A percentile compares a stretch with the other conserved stretches of the same genome.
Evolutionary conservation across 176 grass and related monocot species (phyloP).

Genomic region (Hordeum marinum): DNA sequence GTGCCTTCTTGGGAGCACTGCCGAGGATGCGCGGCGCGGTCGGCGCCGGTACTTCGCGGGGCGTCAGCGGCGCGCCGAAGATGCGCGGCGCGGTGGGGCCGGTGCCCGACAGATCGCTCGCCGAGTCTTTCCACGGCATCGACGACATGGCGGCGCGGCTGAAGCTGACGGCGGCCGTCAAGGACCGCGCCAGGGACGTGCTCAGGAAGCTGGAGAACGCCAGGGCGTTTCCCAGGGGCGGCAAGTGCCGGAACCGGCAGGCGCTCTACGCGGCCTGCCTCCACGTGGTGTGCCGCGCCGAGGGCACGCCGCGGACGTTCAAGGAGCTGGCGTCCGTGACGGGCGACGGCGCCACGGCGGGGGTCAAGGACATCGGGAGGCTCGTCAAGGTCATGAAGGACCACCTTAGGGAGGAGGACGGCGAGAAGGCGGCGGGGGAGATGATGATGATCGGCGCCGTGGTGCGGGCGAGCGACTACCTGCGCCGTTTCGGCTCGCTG

Average conservation of each 20-base stretch:
- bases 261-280: conserved; percentile 46
- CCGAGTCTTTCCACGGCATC: conserved; percentile 2
- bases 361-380: conserved; percentile 37
- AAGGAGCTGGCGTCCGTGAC: conserved; percentile 34
- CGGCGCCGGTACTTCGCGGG: neutral
- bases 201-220: conserved; percentile 3
- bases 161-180: neutral
- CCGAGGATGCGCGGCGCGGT: neutral
- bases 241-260: conserved; percentile 10
- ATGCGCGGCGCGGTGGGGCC: neutral
- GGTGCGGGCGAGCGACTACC: conserved; percentile 29
- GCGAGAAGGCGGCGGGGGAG: neutral
- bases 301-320: conserved; percentile 34
- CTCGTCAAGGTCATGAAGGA: conserved; percentile 11
- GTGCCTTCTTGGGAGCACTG: neutral
- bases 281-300: conserved; percentile 31
- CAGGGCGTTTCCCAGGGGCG: neutral
- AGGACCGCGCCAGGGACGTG: conserved; percentile 18
- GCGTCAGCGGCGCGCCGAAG: neutral
- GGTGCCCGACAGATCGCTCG: neutral
- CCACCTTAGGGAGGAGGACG: conserved; percentile 25
- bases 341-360: neutral
- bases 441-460: conserved; percentile 3
- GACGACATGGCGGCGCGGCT: conserved; percentile 22
- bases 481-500: conserved; percentile 23